Percentiles rank a stretch among this genome's conserved stretches.
Evolutionary conservation across 257 asterid genomes (phyloP).

Genomic region (Solanum acaule): DNA sequence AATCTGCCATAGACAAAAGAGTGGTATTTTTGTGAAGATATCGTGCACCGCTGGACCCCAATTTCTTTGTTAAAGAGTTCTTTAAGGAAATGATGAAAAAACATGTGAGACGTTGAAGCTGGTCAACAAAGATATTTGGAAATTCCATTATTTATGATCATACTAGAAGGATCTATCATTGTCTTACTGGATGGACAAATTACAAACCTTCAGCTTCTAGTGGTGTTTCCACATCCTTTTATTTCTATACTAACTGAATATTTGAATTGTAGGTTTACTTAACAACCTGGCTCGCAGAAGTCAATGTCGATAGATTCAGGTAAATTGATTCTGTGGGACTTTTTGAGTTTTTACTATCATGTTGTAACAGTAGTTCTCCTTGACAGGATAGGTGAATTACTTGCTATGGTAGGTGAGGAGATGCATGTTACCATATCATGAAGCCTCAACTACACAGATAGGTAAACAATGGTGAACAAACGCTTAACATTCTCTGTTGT

Average conservation of each 20-base stretch:
- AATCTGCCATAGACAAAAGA: background rate
- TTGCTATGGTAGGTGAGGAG: slow-evolving; percentile 51
- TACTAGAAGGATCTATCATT: background rate
- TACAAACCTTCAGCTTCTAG: background rate
- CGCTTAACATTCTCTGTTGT: background rate
- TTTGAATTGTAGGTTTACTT: slow-evolving; percentile 42
- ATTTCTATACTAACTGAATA: background rate
- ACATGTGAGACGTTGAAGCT: background rate
- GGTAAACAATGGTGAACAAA: background rate
- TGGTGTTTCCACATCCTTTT: background rate
- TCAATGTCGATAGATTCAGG: slow-evolving; percentile 60
- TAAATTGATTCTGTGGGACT: slow-evolving; percentile 4
- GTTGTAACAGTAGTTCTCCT: background rate
- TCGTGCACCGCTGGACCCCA: too few species aligned
- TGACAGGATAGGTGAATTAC: slow-evolving; percentile 54
- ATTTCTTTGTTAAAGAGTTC: too few species aligned
- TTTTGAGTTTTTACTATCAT: background rate
- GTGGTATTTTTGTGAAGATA: background rate
- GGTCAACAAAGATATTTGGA: background rate
- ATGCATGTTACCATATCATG: slow-evolving; percentile 47
- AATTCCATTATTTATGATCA: background rate
- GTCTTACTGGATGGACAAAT: background rate
- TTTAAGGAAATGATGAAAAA: too few species aligned
- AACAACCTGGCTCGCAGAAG: slow-evolving; percentile 73
- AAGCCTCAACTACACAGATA: slow-evolving; percentile 1